These are phyloP conservation scores for Spiraea crenata DNA, from an alignment of 331 rosid species.

Conservation along the genomic window DNA sequence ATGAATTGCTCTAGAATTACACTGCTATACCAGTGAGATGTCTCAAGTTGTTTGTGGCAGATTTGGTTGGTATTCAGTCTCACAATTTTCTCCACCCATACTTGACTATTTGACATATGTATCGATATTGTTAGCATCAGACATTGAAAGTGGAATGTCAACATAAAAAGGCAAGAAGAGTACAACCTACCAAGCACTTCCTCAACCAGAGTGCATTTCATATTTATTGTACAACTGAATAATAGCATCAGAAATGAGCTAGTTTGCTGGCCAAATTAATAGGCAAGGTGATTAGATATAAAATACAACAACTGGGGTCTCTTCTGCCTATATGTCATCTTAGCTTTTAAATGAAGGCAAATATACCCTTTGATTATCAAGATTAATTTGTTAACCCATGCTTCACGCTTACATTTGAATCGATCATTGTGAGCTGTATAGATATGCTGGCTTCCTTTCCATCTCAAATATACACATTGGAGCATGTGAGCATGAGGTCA, in stretches of 20 bases:
- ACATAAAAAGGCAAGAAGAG: neutral
- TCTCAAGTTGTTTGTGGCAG: neutral
- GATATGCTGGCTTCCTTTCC: neutral
- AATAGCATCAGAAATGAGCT: neutral
- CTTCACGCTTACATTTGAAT: neutral
- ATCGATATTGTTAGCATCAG: too few relatives aligned
- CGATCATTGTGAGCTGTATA: neutral
- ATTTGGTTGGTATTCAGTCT: neutral
- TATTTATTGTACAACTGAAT: neutral
- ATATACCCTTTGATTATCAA: slow-evolving; percentile 1
- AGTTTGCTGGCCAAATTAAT: neutral
- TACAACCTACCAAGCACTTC: neutral
- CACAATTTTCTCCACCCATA: too few relatives aligned
- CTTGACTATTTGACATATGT: too few relatives aligned
- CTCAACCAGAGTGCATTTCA: neutral
- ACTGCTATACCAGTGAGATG: slow-evolving; percentile 26
- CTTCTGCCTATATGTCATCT: neutral
- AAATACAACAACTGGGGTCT: slow-evolving; percentile 1
- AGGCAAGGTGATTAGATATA: neutral
- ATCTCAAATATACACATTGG: neutral
- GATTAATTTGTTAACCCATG: neutral
- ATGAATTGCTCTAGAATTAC: slow-evolving; percentile 36
- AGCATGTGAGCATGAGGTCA: neutral
- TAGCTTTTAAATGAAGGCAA: neutral
- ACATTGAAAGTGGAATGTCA: too few relatives aligned